These are phyloP conservation scores for Poronia punctata DNA, from an alignment of 495 filamentous ascomycete genomes.

Conservation along the genomic window DNA sequence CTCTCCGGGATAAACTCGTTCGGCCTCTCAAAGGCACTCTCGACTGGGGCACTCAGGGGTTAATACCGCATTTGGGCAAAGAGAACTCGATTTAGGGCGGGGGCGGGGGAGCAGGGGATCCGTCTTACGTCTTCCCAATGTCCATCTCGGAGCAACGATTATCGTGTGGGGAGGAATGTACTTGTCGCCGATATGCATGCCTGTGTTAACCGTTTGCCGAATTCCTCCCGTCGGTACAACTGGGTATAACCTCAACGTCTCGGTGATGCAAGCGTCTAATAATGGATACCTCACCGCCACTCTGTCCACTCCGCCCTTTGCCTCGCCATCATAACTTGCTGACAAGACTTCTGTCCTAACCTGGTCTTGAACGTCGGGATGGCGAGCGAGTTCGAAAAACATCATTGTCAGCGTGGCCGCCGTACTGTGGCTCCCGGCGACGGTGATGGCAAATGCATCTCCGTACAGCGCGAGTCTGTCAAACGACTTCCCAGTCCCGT, in stretches of 20 bases:
- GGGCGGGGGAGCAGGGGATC: neutral
- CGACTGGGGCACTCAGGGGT: conserved; percentile 3
- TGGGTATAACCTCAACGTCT: conserved; percentile 11
- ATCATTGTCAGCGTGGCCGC: conserved; percentile 40
- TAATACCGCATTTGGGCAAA: neutral
- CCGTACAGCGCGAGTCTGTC: conserved; percentile 26
- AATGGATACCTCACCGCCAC: neutral
- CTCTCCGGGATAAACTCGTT: conserved; percentile 38
- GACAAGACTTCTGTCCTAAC: conserved; percentile 34
- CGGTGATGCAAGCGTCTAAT: conserved; percentile 12
- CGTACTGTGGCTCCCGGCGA: conserved; percentile 46
- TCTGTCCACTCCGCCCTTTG: neutral
- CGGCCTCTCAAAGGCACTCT: conserved; percentile 24
- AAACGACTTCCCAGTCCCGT: neutral
- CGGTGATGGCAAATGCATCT: conserved; percentile 32
- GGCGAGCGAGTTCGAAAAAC: conserved; percentile 43
- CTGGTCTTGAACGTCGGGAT: conserved; percentile 26
- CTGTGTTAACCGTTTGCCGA: conserved; percentile 29
- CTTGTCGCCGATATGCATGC: conserved; percentile 13
- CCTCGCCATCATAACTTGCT: conserved; percentile 7
- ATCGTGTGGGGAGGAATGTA: conserved; percentile 24
- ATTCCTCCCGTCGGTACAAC: conserved; percentile 10
- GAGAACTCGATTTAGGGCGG: too few relatives aligned
- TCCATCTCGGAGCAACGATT: conserved; percentile 13
- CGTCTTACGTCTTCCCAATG: conserved; percentile 12